Base-by-base conservation (phyloP, 225 moss, liverwort and hornwort species). In the Polytrichum commune region DNA sequence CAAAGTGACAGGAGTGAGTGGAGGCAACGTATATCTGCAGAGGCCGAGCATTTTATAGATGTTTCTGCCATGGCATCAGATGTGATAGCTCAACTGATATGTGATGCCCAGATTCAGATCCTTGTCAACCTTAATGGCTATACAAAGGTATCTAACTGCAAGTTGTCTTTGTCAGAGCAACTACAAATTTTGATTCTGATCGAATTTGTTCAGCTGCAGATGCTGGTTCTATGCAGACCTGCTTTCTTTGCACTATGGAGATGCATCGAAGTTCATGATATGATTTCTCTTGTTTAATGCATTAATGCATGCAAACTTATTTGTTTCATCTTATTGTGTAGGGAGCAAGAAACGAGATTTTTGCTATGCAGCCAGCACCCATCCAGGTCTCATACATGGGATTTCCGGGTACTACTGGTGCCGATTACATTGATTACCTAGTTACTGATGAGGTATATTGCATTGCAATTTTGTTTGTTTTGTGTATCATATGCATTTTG, bases 301-400 rank as follows among this genome's bases (percentile, higher is more conserved):
- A 13, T 13, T 3, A 46, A 3, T 46, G 46, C 46, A 46, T 46
- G 16, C 4, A 8, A 3, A 46, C 46, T 46, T 46, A 46, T 46
- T 46, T 0, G 16, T 46, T 46, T 46, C 13, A 16, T 13, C 46
- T 46, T 46, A 46, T 19, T 18, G 55, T 69, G 67, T 35, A 98
- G 98, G 98, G 98, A 73, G 98, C 98, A 1, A 91, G 98, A 73
- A 98, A 98, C 80, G 98, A 98, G 66, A 93, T 98, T 67, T 98
- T 98, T 73, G 98, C 98, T 25, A 81, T 98, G 82, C 87, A 91
- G 69, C 91, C 98, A 60, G 90, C 95, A 23, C 98, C 98, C 13
- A 89, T 98, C 74, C 98, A 98, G 77, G 90, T 98, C 65, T 98
- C 98, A 13, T 98, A 98, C 30, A 98, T 98, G 93, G 98, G 98